Conservation (phyloP, 495 filamentous ascomycete genomes). For the Hyaloscypha hepaticicola region DNA sequence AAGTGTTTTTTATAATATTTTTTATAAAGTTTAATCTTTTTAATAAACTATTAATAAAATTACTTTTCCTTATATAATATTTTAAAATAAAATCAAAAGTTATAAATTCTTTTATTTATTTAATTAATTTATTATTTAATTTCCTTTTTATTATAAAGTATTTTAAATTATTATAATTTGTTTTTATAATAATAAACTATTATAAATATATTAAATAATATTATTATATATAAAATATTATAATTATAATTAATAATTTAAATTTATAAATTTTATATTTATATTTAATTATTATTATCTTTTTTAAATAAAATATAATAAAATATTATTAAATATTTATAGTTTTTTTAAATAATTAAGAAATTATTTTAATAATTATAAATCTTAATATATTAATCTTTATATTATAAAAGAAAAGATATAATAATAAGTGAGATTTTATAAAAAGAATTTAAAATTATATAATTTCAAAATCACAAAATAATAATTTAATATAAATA, state of each 20-base stretch:
- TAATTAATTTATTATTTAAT: not conserved
- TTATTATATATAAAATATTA: not conserved
- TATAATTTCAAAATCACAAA: no score
- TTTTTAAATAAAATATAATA: no score
- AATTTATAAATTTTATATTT: no score
- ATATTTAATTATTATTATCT: no score
- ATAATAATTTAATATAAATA: no score
- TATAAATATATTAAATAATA: not conserved
- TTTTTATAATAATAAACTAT: not conserved
- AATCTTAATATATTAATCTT: not conserved
- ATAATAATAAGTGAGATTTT: no score
- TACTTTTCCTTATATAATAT: not conserved
- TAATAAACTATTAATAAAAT: not conserved
- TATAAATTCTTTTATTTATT: not conserved
- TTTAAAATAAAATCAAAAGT: not conserved
- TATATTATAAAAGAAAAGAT: no score
- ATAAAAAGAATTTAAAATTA: no score
- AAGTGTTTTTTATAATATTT: not conserved
- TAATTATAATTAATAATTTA: no score
- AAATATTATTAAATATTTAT: not conserved
- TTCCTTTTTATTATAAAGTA: conserved; percentile 4
- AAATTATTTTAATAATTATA: not conserved
- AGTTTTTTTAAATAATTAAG: not conserved
- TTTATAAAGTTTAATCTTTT: not conserved
- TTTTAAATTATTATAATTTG: conserved; percentile 1